phyloP scores from a whole-genome alignment of 2,329 filamentous ascomycete genomes.

The Fusarium burgessii region DNA sequence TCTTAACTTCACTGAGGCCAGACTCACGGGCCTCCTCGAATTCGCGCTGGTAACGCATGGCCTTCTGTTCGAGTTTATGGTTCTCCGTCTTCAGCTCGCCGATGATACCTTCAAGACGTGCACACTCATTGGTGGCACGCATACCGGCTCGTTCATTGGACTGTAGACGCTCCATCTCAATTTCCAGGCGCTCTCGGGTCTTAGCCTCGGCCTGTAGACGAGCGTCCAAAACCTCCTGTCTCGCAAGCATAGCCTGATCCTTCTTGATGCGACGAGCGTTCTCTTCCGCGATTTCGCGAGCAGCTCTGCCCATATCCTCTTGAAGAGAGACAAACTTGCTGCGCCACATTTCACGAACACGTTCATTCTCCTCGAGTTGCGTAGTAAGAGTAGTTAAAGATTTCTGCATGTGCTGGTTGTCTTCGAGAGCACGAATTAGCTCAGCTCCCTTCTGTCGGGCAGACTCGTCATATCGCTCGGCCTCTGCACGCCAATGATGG shows the following conservation, averaged over 20 bases:
- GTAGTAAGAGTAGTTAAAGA: conserved; percentile 79
- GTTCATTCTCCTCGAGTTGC: conserved; percentile 87
- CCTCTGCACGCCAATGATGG: conserved; percentile 71
- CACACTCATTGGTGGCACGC: conserved; percentile 71
- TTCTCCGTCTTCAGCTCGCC: conserved; percentile 74
- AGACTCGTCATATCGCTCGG: conserved; percentile 68
- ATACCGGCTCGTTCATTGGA: conserved; percentile 73
- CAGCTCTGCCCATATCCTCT: conserved; percentile 84
- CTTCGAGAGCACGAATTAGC: conserved; percentile 60
- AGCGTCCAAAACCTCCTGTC: conserved; percentile 83
- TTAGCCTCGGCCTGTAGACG: conserved; percentile 80
- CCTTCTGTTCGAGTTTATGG: conserved; percentile 76
- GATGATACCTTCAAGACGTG: conserved; percentile 68
- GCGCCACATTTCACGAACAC: conserved; percentile 85
- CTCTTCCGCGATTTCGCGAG: conserved; percentile 84
- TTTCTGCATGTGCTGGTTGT: conserved; percentile 80
- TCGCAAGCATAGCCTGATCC: conserved; percentile 81
- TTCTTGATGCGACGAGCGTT: conserved; percentile 82
- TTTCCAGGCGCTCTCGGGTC: conserved; percentile 74
- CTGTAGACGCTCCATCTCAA: conserved; percentile 75
- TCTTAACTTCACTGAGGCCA: conserved; percentile 82
- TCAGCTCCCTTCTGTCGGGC: conserved; percentile 63
- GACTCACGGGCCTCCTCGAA: conserved; percentile 86
- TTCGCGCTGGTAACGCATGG: conserved; percentile 80
- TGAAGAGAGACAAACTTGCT: conserved; percentile 87